A percentile compares a stretch with the other conserved stretches of the same genome.
These are phyloP conservation scores for Zopfia rhizophila DNA, from an alignment of 2,329 filamentous ascomycete genomes.

Conservation along the genomic window DNA sequence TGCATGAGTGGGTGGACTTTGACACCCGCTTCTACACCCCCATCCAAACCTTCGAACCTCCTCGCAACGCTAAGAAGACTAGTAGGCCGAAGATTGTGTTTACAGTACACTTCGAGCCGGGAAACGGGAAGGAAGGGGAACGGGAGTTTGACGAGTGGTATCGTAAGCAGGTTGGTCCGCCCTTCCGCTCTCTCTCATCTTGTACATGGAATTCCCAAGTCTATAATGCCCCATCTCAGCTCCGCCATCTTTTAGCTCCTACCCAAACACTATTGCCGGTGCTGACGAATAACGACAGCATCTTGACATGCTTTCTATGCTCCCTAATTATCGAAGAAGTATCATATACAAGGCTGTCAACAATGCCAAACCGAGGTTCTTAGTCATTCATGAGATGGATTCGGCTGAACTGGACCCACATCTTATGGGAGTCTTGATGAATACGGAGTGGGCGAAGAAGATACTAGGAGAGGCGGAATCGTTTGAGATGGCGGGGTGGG, in stretches of 20 bases:
- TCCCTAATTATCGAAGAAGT: constrained; percentile 21
- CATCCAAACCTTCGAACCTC: constrained; percentile 15
- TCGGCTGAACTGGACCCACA: constrained; percentile 12
- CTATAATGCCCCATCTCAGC: too few species aligned
- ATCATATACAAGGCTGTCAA: constrained; percentile 21
- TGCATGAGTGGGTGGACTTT: constrained; percentile 13
- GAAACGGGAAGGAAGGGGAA: constrained; percentile 5
- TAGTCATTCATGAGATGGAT: constrained; percentile 22
- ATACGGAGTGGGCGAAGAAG: constrained; percentile 17
- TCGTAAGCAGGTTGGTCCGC: constrained; percentile 12
- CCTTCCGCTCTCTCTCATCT: not conserved
- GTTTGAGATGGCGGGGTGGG: constrained; percentile 12
- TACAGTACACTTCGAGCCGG: constrained; percentile 13
- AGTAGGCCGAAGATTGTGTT: constrained; percentile 10
- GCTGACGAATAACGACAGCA: constrained; percentile 13
- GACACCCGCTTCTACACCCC: constrained; percentile 11
- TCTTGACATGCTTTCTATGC: constrained; percentile 26
- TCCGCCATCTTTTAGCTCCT: not conserved
- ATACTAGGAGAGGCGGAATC: constrained; percentile 19
- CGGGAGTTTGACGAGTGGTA: constrained; percentile 20
- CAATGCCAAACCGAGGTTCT: constrained; percentile 14
- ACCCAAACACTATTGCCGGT: constrained; percentile 3
- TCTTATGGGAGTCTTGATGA: constrained; percentile 7
- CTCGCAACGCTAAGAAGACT: too few species aligned
- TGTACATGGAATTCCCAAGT: constrained; percentile 8